Conservation (phyloP, 305 asterid species). For the Fraxinus floribunda region DNA sequence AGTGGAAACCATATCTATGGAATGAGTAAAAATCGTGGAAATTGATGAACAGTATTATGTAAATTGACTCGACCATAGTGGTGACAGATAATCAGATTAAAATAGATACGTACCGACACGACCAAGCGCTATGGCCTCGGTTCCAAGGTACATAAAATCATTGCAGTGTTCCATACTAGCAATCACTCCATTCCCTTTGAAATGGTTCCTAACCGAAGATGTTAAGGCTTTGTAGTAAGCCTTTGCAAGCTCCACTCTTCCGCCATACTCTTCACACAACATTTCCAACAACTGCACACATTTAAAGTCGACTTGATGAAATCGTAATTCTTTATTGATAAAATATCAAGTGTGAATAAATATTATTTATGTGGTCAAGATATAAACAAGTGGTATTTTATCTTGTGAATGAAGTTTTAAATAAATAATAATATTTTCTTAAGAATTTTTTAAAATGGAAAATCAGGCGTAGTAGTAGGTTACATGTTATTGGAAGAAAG, state of each 20-base stretch:
- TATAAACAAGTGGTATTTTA: neutral
- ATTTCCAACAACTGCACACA: constrained; percentile 64
- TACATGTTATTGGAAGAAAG: neutral
- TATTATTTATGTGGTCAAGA: neutral
- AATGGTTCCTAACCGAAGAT: constrained; percentile 65
- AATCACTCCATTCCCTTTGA: constrained; percentile 90
- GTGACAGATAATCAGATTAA: neutral
- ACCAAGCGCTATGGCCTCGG: constrained; percentile 78
- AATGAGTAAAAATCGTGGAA: neutral
- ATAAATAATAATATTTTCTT: neutral
- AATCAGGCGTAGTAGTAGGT: neutral
- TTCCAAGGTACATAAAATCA: constrained; percentile 94
- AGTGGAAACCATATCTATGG: neutral
- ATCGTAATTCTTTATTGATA: neutral
- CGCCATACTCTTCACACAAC: constrained; percentile 84
- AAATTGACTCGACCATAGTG: neutral
- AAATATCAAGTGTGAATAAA: neutral
- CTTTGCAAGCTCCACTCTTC: constrained; percentile 83
- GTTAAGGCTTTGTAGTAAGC: constrained; percentile 76
- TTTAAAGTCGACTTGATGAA: neutral
- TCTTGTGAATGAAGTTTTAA: neutral
- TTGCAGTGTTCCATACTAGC: constrained; percentile 99
- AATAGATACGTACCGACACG: constrained; percentile 57
- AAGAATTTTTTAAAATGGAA: neutral
- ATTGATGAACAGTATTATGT: neutral